These are phyloP conservation scores for Scedosporium minutisporum DNA, from an alignment of 2,329 filamentous ascomycete genomes.

Conservation along the genomic window DNA sequence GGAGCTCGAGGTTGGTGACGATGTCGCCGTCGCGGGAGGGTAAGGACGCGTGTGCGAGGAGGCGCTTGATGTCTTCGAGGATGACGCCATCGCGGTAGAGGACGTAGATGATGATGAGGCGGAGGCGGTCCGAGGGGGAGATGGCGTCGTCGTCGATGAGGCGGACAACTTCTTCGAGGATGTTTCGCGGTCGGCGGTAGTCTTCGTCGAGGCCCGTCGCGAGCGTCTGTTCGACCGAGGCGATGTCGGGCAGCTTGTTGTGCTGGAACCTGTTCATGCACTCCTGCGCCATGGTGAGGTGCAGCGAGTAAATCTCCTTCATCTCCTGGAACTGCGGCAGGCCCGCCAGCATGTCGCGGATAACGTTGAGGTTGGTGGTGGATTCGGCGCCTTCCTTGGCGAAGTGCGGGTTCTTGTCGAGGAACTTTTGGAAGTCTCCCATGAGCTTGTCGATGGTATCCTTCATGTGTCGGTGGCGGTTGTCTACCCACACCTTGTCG, in stretches of 20 bases:
- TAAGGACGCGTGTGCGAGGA: conserved; percentile 74
- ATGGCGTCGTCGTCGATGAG: conserved; percentile 80
- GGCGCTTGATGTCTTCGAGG: conserved; percentile 70
- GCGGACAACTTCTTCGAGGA: conserved; percentile 75
- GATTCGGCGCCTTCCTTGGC: conserved; percentile 61
- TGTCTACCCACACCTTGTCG: conserved; percentile 91
- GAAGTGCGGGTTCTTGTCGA: conserved; percentile 86
- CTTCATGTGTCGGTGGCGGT: conserved; percentile 94
- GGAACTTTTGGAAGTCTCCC: conserved; percentile 84
- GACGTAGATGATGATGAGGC: conserved; percentile 76
- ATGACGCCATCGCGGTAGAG: conserved; percentile 82
- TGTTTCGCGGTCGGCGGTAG: conserved; percentile 78
- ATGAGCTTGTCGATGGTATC: conserved; percentile 92
- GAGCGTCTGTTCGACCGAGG: conserved; percentile 79
- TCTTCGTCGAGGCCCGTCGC: conserved; percentile 92
- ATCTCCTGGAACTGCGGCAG: conserved; percentile 90
- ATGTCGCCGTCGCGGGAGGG: conserved; percentile 63
- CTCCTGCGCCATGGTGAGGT: conserved; percentile 93
- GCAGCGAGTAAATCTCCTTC: conserved; percentile 89
- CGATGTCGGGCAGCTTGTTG: conserved; percentile 77
- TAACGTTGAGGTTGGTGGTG: conserved; percentile 76
- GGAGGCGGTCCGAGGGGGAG: conserved; percentile 62
- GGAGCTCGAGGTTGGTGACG: conserved; percentile 67
- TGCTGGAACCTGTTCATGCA: conserved; percentile 90
- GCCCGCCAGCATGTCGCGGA: conserved; percentile 94